phyloP scores from a whole-genome alignment of 768 basidiomycete species.

The Mycena metata region DNA sequence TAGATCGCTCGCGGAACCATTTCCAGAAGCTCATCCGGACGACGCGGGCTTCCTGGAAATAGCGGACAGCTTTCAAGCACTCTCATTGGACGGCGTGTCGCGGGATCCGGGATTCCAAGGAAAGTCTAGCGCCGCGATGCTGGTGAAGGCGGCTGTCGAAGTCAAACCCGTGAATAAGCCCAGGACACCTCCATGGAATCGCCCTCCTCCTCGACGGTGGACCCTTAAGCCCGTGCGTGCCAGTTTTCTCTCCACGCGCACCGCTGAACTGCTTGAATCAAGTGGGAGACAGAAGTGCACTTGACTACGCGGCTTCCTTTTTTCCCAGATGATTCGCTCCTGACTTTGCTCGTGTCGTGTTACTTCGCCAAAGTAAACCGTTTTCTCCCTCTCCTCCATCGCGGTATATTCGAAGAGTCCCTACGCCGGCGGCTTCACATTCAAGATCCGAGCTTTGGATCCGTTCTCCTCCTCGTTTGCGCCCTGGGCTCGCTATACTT shows the following conservation, averaged over 20 bases:
- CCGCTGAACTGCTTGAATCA: neutral
- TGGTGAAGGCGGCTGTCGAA: slow-evolving; percentile 1
- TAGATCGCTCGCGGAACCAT: neutral
- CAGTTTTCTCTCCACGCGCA: neutral
- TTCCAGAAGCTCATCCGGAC: neutral
- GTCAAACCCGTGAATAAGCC: neutral
- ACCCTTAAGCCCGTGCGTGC: slow-evolving; percentile 3
- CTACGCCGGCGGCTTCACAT: slow-evolving; percentile 53
- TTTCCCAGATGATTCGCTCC: slow-evolving; percentile 42
- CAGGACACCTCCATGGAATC: neutral
- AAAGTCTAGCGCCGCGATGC: slow-evolving; percentile 8
- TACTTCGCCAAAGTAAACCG: slow-evolving; percentile 61
- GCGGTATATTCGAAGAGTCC: slow-evolving; percentile 60
- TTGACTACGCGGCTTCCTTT: neutral
- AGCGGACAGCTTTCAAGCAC: neutral
- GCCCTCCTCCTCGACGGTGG: neutral
- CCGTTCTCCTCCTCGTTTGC: slow-evolving; percentile 55
- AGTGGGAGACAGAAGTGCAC: neutral
- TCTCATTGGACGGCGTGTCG: neutral
- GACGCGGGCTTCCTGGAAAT: slow-evolving; percentile 15
- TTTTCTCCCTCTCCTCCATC: slow-evolving; percentile 64
- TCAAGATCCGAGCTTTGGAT: slow-evolving; percentile 53
- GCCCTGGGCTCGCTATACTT: slow-evolving; percentile 49
- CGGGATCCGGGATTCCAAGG: slow-evolving; percentile 20
- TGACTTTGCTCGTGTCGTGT: slow-evolving; percentile 56